Base-by-base conservation (phyloP, 2,329 filamentous ascomycete species). In the Fusarium sp. region DNA sequence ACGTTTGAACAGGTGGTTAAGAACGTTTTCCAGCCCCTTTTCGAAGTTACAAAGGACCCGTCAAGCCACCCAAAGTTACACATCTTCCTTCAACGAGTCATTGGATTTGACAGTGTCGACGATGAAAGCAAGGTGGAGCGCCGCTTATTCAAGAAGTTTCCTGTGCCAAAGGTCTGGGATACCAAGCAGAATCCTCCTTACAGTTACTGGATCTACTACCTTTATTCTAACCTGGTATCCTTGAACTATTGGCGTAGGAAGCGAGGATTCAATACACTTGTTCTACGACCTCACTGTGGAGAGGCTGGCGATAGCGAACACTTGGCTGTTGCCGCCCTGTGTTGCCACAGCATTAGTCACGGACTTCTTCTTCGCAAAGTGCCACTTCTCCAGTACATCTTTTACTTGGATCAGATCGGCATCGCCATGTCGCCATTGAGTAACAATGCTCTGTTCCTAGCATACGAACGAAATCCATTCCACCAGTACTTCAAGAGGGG, bases 391-490 rank as follows among this genome's bases (percentile, higher is more conserved):
- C 96, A 99, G 80, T 99, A 99, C 80, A 90, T 98, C 53, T 99
- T 97, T 83, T 99, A 99, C 76, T 88, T 99, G 22, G 94, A 99
- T 77, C 95, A 98, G 78, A 98, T 99, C 68, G 96, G 96, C 62
- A 96, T 99, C 69, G 96, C 96, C 66, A 99, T 99, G 96, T 98
- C 95, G n/a, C 96, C 96, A 4, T 86, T 99, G 47, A 97, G 94
- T 80, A 99, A 99, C 84, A 99, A 99, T 75, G 96, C 96, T 0
- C 83, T 99, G 32, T 99, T 99, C 82, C 83, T 99, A 55, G 94
- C 95, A 2, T 98, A 99, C 77, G 96, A 99, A 80, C 90, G 97
- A 63, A 99, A 99, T 74, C 96, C 96, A 0, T 99, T 97, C 82
- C 87, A 97, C 74, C 93, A 92, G 76, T 99, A 99, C 81, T 99